Evolutionary conservation across 495 filamentous ascomycete species (phyloP).

Genomic region (Daldinia concentrica): DNA sequence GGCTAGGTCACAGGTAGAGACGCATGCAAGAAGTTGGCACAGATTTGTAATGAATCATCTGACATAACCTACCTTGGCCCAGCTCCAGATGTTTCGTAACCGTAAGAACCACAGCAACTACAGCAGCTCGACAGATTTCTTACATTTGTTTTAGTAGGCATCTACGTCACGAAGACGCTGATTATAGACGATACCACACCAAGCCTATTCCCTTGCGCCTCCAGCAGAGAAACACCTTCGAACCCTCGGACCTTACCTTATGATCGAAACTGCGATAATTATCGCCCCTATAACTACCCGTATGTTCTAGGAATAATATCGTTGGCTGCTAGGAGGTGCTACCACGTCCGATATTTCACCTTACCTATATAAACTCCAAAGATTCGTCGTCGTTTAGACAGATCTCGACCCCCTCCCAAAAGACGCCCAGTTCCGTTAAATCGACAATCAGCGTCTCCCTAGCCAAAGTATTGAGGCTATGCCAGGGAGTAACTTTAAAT

Average conservation of each 20-base stretch:
- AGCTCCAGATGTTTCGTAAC: neutral
- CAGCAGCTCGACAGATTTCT: no score
- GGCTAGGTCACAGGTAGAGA: neutral
- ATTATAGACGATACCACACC: neutral
- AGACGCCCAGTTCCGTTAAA: no score
- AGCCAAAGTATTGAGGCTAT: no score
- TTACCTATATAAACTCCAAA: no score
- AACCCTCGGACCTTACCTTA: neutral
- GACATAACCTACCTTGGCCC: neutral
- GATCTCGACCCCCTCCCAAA: no score
- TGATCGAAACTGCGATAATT: neutral
- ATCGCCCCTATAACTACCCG: neutral
- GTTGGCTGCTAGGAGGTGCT: neutral
- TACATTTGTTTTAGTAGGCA: neutral
- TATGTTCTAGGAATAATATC: neutral
- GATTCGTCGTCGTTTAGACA: no score
- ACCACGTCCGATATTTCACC: neutral
- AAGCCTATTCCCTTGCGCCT: neutral
- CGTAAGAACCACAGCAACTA: neutral
- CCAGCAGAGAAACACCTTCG: neutral
- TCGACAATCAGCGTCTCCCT: no score
- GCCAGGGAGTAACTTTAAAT: no score
- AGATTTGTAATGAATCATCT: neutral
- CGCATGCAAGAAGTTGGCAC: neutral
- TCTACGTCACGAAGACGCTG: neutral